Evolutionary conservation across 1,284 basidiomycete genomes (phyloP).

Genomic region (Sutorius eximius): DNA sequence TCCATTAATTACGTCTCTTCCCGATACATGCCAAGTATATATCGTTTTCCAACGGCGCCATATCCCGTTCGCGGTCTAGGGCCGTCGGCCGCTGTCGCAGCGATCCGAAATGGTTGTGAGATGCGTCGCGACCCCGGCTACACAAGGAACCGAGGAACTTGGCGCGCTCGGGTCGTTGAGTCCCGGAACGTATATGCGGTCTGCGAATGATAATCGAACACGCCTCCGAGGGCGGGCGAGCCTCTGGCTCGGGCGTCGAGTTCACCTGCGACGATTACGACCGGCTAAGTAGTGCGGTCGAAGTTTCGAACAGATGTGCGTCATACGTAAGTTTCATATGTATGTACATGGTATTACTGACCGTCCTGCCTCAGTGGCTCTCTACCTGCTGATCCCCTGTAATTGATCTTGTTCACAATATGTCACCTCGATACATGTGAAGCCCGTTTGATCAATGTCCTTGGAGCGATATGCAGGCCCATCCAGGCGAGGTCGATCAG

Average conservation of each 20-base stretch:
- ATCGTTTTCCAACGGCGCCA: neutral
- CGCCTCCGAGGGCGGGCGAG: no score
- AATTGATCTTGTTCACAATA: neutral
- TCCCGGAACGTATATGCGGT: neutral
- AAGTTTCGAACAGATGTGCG: no score
- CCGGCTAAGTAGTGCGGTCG: neutral
- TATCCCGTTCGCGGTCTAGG: neutral
- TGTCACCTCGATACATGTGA: neutral
- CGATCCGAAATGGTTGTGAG: neutral
- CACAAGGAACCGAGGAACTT: neutral
- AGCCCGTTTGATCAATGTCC: neutral
- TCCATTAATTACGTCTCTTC: neutral
- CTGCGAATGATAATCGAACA: no score
- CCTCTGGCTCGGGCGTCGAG: neutral
- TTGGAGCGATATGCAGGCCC: no score
- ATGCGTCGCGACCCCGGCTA: neutral
- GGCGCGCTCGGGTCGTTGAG: neutral
- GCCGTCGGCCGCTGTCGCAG: no score
- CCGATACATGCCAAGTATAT: neutral
- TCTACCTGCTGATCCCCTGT: neutral
- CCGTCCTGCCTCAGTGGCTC: no score
- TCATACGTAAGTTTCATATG: no score
- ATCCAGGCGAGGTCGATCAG: no score
- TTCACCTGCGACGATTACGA: neutral
- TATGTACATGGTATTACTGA: no score